Evolutionary conservation across 2,329 filamentous ascomycete species (phyloP).

Genomic region (Fusarium secorum): DNA sequence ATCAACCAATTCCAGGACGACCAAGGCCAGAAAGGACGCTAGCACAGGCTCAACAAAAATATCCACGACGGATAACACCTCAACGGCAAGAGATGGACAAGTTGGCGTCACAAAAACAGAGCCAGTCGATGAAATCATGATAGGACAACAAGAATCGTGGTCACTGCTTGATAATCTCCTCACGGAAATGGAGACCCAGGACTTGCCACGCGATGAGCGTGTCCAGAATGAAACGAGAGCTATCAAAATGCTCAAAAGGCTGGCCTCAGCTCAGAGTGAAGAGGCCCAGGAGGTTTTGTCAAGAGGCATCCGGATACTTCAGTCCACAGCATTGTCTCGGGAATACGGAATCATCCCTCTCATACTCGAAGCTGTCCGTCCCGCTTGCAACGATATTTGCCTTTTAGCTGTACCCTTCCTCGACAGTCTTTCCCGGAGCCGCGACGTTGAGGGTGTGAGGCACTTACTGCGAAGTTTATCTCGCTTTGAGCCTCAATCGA

Average conservation of each 20-base stretch:
- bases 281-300: constrained; percentile 19
- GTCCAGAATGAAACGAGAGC: constrained; percentile 20
- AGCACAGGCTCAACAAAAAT: background rate
- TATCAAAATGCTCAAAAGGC: constrained; percentile 21
- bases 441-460: constrained; percentile 24
- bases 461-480: constrained; percentile 27
- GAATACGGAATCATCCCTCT: constrained; percentile 27
- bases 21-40: background rate
- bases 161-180: constrained; percentile 20
- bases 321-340: constrained; percentile 21
- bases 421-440: constrained; percentile 25
- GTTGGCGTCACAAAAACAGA: background rate
- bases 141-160: background rate
- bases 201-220: background rate
- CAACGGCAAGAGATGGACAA: background rate
- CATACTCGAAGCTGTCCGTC: constrained; percentile 34
- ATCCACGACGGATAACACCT: background rate
- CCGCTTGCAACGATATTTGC: constrained; percentile 36
- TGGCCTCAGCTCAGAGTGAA: constrained; percentile 23
- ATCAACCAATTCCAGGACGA: background rate
- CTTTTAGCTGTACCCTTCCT: constrained; percentile 35
- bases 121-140: background rate
- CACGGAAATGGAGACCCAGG: constrained; percentile 11
- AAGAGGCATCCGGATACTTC: constrained; percentile 40
- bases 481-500: background rate